A percentile compares a stretch with the other conserved stretches of the same genome.
phyloP scores from a whole-genome alignment of 768 basidiomycete genomes.

The Cystobasidium tubakii region DNA sequence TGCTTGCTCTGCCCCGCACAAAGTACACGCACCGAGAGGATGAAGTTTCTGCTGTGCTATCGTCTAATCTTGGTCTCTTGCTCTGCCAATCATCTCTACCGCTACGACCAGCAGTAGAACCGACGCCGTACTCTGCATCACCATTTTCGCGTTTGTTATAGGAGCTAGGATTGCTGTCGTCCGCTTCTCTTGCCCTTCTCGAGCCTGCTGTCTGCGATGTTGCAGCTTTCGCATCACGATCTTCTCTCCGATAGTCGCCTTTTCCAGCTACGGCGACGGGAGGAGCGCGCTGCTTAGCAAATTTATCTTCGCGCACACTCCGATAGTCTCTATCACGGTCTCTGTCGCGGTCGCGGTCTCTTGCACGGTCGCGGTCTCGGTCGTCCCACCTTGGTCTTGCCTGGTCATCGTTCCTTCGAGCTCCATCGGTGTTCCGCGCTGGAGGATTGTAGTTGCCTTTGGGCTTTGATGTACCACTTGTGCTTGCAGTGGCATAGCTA shows the following conservation, averaged over 20 bases:
- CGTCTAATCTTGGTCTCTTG: conserved; percentile 30
- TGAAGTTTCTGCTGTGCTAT: conserved; percentile 4
- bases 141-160: neutral
- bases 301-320: conserved; percentile 8
- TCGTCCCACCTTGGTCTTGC: neutral
- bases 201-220: neutral
- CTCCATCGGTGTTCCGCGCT: neutral
- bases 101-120: neutral
- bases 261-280: neutral
- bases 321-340: conserved; percentile 2
- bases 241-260: conserved; percentile 9
- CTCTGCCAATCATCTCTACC: neutral
- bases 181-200: neutral
- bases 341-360: neutral
- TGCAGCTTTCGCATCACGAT: neutral
- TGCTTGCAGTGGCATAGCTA: conserved; percentile 17
- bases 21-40: neutral
- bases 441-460: conserved; percentile 10
- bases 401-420: neutral
- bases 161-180: neutral
- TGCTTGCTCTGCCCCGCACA: neutral
- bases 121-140: neutral
- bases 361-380: neutral
- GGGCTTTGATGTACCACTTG: conserved; percentile 2
- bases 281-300: conserved; percentile 18